phyloP scores from a whole-genome alignment of 2,329 filamentous ascomycete species.

The Colletotrichum australisinense region DNA sequence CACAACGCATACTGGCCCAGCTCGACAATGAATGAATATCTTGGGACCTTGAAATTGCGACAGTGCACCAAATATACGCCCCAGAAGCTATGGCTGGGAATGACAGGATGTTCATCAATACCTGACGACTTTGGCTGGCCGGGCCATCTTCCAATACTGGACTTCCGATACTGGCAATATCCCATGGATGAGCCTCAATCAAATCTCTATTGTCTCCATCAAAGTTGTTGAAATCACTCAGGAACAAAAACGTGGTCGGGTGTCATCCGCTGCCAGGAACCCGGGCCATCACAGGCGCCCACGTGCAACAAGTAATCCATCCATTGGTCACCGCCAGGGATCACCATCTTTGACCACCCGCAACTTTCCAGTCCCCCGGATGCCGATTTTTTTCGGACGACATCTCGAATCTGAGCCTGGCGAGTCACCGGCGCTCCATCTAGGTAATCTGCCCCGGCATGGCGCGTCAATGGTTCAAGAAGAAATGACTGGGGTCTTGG shows the following conservation, averaged over 20 bases:
- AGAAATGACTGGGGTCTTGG: slow-evolving; percentile 12
- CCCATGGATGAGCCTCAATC: slow-evolving; percentile 10
- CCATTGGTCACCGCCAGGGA: slow-evolving; percentile 41
- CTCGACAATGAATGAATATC: too few relatives aligned
- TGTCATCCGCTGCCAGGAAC: slow-evolving; percentile 21
- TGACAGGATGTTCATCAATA: slow-evolving; percentile 8
- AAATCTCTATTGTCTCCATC: not conserved
- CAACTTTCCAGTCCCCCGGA: not conserved
- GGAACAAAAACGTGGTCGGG: slow-evolving; percentile 27
- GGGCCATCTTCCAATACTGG: not conserved
- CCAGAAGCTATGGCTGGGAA: not conserved
- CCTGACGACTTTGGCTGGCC: not conserved
- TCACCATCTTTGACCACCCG: slow-evolving; percentile 7
- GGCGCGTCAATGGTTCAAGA: slow-evolving; percentile 29
- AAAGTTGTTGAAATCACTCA: not conserved
- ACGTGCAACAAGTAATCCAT: slow-evolving; percentile 42
- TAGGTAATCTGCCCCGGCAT: slow-evolving; percentile 33
- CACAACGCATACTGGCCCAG: not conserved
- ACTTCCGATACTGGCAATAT: not conserved
- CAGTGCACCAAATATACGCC: not conserved
- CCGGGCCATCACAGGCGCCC: slow-evolving; percentile 14
- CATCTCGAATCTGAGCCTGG: slow-evolving; percentile 22
- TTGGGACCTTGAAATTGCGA: too few relatives aligned
- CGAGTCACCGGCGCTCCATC: slow-evolving; percentile 7
- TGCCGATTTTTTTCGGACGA: slow-evolving; percentile 17